Conservation (phyloP, 1,139 yeast species). For the Yamadazyma dendronema region DNA sequence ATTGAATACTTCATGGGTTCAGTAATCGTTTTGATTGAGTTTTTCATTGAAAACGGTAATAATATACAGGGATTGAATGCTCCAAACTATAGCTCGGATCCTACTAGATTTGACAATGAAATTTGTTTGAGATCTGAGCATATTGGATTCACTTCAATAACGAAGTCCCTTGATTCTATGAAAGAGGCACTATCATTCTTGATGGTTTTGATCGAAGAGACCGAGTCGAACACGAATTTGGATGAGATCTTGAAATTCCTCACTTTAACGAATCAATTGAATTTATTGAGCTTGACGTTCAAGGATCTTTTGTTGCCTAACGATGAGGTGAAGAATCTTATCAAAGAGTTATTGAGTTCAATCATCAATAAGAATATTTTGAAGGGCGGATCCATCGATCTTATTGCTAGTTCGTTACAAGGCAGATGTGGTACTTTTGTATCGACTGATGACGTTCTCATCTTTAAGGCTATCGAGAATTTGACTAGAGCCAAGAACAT, state of each 20-base stretch:
- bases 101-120: slow-evolving; percentile 51
- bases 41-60: slow-evolving; percentile 55
- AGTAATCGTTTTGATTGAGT: slow-evolving; percentile 58
- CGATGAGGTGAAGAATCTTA: slow-evolving; percentile 58
- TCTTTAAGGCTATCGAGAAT: slow-evolving; percentile 92
- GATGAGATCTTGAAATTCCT: slow-evolving; percentile 72
- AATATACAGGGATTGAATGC: slow-evolving; percentile 63
- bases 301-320: slow-evolving; percentile 75
- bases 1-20: slow-evolving; percentile 70
- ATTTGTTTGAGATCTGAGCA: slow-evolving; percentile 89
- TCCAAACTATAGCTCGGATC: slow-evolving; percentile 48
- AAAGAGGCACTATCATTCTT: slow-evolving; percentile 90
- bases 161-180: slow-evolving; percentile 72
- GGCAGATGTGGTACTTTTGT: slow-evolving; percentile 95
- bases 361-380: slow-evolving; percentile 85
- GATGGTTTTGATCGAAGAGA: slow-evolving; percentile 77
- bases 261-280: slow-evolving; percentile 62
- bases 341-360: slow-evolving; percentile 84
- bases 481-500: slow-evolving; percentile 81
- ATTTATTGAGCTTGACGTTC: slow-evolving; percentile 65
- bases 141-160: slow-evolving; percentile 77
- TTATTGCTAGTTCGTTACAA: slow-evolving; percentile 83
- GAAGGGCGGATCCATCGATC: slow-evolving; percentile 91
- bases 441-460: slow-evolving; percentile 87
- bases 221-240: slow-evolving; percentile 44